These are phyloP conservation scores for Hortiboletus rubellus DNA, from an alignment of 1,284 basidiomycete species.

Conservation along the genomic window DNA sequence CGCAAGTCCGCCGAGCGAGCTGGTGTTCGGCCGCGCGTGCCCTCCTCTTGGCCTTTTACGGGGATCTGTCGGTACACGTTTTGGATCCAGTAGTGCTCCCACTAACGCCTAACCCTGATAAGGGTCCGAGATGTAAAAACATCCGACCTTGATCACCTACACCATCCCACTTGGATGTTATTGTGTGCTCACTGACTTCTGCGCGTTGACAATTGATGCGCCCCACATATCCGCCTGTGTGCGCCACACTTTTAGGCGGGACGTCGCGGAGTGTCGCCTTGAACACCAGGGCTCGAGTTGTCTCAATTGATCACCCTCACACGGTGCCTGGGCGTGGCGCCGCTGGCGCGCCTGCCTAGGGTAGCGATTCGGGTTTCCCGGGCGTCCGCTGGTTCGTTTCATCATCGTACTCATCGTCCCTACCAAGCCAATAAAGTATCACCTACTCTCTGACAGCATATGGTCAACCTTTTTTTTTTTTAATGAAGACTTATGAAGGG, in stretches of 20 bases:
- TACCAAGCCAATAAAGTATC: neutral
- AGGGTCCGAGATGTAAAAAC: neutral
- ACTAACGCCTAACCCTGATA: constrained; percentile 15
- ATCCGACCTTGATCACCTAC: neutral
- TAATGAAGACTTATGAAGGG: constrained; percentile 7
- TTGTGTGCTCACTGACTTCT: neutral
- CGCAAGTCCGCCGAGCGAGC: constrained; percentile 1
- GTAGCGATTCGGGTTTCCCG: neutral
- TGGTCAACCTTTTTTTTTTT: constrained; percentile 6
- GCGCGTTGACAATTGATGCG: neutral
- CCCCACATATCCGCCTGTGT: neutral
- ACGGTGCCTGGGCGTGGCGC: constrained; percentile 22
- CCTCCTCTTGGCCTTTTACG: constrained; percentile 7
- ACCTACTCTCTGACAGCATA: constrained; percentile 17
- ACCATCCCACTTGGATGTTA: constrained; percentile 1
- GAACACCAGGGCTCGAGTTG: constrained; percentile 8
- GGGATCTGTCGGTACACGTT: constrained; percentile 6
- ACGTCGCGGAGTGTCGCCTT: neutral
- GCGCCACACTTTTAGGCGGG: neutral
- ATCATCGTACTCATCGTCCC: constrained; percentile 3
- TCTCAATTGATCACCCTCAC: constrained; percentile 9
- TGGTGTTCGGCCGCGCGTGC: neutral
- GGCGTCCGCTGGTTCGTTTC: constrained; percentile 18
- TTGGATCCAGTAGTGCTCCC: neutral
- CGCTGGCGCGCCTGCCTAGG: constrained; percentile 5